Evolutionary conservation across 148 eudicot genomes (phyloP), one percentile per base, ranked within the genome.

Genomic region (Cornus suecica): DNA sequence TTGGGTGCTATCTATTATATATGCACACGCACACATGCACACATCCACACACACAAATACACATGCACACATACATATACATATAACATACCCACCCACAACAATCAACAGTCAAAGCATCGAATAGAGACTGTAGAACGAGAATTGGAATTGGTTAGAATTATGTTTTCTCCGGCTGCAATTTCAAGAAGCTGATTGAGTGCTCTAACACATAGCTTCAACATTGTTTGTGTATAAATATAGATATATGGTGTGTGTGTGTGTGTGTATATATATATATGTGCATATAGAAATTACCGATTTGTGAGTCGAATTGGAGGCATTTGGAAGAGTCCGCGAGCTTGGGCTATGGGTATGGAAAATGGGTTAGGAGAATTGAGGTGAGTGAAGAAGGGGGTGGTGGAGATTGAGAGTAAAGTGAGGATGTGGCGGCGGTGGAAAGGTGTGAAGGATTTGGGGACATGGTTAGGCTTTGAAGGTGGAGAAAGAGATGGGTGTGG

Each of bases 311-410:
- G 88, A 69, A 80, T 63, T 10, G 99, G 99, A 42, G 99, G 97
- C 99, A 95, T 95, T 86, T 93, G 99, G 80, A 95, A 93, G 85
- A 95, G 99, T 29, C 97, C 99, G 22, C 99, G 87, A 51, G 94
- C 97, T 32, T 82, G 30, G 26, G 92, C 80, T 25, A 74, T 52
- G 28, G 86, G 83, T 32, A 88, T 70, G 60, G 72, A 72, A 30
- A 86, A 61, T 72, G 83, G 76, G 77, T 61, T 0, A 54, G 56
- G 58, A 41, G 72, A 25, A 67, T 42, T 70, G 63, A 70, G 73
- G 25, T 77, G 22, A 8, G 72, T 58, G 32, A 76, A 70, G 82
- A 84, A 84, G 42, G 88, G 87, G 18, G 87, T 28, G 63, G 83
- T 64, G 23, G 94, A 84, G 80, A 88, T 65, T 28, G 92, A 80